phyloP scores from a whole-genome alignment of 768 basidiomycete species.

The Chiua virens region DNA sequence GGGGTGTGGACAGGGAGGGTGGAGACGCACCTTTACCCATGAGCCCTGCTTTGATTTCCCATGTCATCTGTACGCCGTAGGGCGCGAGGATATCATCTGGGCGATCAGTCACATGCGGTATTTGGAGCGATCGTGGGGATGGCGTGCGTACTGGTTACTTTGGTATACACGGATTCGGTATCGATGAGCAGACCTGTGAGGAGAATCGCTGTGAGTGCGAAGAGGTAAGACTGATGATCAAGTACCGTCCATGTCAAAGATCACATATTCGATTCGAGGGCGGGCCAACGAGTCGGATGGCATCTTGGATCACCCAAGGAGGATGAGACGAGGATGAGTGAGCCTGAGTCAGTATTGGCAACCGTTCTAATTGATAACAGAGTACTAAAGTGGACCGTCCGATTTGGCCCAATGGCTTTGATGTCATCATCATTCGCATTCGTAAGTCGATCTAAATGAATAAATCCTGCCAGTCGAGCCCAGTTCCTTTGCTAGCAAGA shows the following conservation, averaged over 20 bases:
- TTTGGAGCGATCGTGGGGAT: neutral
- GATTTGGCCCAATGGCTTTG: too few species aligned
- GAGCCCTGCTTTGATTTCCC: conserved; percentile 85
- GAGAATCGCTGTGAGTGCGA: neutral
- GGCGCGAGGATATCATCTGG: conserved; percentile 65
- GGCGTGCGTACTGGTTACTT: conserved; percentile 65
- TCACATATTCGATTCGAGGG: conserved; percentile 52
- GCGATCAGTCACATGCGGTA: neutral
- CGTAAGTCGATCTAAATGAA: too few species aligned
- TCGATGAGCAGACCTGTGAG: conserved; percentile 68
- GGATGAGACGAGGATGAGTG: too few species aligned
- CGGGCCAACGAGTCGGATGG: conserved; percentile 4
- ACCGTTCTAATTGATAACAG: too few species aligned
- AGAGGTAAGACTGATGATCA: neutral
- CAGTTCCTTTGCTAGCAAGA: too few species aligned
- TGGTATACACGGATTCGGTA: conserved; percentile 73
- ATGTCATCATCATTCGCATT: too few species aligned
- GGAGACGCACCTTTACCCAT: conserved; percentile 74
- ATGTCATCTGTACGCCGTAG: conserved; percentile 78
- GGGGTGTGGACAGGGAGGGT: neutral
- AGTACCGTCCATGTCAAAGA: conserved; percentile 75
- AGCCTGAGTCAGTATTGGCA: too few species aligned
- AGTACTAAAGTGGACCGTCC: too few species aligned
- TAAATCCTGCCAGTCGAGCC: too few species aligned
- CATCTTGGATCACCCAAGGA: conserved; percentile 2